Conservation (phyloP, 768 basidiomycete species). For the Pleurotus platypus region DNA sequence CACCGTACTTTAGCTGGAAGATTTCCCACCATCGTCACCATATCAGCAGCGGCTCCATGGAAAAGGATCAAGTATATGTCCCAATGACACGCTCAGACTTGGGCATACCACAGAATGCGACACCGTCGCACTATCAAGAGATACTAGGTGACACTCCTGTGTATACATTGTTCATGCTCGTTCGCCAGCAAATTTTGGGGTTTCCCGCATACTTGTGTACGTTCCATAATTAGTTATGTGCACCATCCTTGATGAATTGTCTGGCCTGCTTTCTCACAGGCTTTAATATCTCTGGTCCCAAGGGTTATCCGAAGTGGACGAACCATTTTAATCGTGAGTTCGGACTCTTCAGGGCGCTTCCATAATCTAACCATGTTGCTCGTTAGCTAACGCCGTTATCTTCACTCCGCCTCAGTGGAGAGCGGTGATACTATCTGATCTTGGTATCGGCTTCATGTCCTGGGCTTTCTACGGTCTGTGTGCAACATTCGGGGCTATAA, state of each 20-base stretch:
- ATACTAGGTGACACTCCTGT: constrained; percentile 39
- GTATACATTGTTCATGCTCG: constrained; percentile 34
- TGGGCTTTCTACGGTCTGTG: background rate
- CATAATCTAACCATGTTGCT: no score
- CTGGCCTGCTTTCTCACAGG: constrained; percentile 21
- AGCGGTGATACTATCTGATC: background rate
- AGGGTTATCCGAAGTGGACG: constrained; percentile 32
- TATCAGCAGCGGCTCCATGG: constrained; percentile 8
- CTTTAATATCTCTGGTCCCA: constrained; percentile 34
- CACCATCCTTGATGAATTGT: background rate
- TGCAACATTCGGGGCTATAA: background rate
- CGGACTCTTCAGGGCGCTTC: no score
- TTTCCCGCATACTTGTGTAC: constrained; percentile 41
- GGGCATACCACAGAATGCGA: constrained; percentile 19
- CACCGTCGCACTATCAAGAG: constrained; percentile 29
- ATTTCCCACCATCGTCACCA: constrained; percentile 18
- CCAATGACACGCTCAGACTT: constrained; percentile 31
- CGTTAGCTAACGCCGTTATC: background rate
- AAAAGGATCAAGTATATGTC: constrained; percentile 7
- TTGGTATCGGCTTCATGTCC: background rate
- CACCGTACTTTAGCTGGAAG: constrained; percentile 14
- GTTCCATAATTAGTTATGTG: constrained; percentile 2
- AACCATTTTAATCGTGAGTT: constrained; percentile 35
- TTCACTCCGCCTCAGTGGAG: background rate
- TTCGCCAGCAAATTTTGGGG: constrained; percentile 37